Base-by-base conservation (phyloP, 2,329 filamentous ascomycete species). In the Xylariaceae sp. region DNA sequence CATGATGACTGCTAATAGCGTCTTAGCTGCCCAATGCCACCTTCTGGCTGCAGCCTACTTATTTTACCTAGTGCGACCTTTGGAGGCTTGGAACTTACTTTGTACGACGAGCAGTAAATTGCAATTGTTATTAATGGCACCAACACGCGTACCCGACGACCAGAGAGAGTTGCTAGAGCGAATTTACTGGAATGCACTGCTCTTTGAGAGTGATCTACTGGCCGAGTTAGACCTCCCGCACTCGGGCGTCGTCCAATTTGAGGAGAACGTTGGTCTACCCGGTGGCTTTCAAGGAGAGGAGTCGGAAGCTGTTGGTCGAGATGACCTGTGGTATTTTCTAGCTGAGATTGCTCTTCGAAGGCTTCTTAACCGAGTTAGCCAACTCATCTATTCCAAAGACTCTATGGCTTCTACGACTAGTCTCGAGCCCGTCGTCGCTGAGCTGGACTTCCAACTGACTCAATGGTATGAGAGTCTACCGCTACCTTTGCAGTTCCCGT, bases 401-500 rank as follows among this genome's bases (percentile, higher is more conserved):
- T 87, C 86, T 3, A 85, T 87, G 72, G 83, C 87, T 14, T 88
- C 89, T 11, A 89, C 90, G 16, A 85, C 86, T 12, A 88, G 87
- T 63, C 79, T 94, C 31, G 90, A 91, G 58, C 90, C 90, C 1
- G 84, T 95, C 9, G 90, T 92, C 21, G 86, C 87, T 11, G 90
- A 94, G 71, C 81, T 95, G 33, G 91, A 94, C 71, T 92, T 87
- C 69, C 91, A 95, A 73, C 77, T 95, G 46, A 88, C 87, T 4
- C 90, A 94, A 70, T 95, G 90, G 91, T 93, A 94, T 69, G 90
- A 92, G 67, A 89, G 85, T 63, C 78, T 95, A 39, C 91, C 91
- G 4, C 72, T 84, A 36, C 83, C 90, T 3, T 81, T 95, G 56
- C 90, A 92, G 66, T 95, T 95, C 64, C 88, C 90, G 1, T 89